These are phyloP conservation scores for Papiliotrema terrestris DNA, from an alignment of 1,284 basidiomycete species.

Conservation along the genomic window DNA sequence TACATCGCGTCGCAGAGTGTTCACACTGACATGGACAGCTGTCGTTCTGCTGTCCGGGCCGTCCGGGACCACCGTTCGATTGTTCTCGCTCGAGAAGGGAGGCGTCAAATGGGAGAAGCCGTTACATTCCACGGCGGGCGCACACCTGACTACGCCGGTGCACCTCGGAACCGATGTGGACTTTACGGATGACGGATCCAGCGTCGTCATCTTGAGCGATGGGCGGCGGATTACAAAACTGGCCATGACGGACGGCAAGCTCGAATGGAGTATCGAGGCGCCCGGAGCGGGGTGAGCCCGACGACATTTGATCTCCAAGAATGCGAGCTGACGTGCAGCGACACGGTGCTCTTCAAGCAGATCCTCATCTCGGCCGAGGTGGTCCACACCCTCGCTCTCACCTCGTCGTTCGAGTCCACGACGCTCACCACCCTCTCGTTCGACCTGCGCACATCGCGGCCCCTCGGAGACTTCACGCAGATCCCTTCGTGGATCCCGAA, in stretches of 20 bases:
- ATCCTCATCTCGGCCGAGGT: constrained; percentile 56
- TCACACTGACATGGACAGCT: constrained; percentile 48
- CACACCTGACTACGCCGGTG: constrained; percentile 52
- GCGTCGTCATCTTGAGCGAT: constrained; percentile 34
- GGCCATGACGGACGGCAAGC: constrained; percentile 21
- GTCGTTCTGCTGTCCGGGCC: constrained; percentile 72
- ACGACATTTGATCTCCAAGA: neutral
- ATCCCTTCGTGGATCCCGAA: constrained; percentile 59
- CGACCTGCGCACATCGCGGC: constrained; percentile 57
- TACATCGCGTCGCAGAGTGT: neutral
- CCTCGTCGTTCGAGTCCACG: constrained; percentile 61
- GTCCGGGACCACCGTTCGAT: constrained; percentile 65
- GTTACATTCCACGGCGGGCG: constrained; percentile 55
- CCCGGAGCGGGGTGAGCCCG: constrained; percentile 25
- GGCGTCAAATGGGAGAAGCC: constrained; percentile 64
- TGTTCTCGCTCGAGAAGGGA: constrained; percentile 66
- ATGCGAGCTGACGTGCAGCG: constrained; percentile 49
- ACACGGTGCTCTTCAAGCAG: constrained; percentile 62
- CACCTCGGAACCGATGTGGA: constrained; percentile 52
- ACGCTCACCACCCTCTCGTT: constrained; percentile 64
- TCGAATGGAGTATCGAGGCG: constrained; percentile 39
- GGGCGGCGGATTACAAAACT: constrained; percentile 36
- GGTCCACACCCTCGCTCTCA: constrained; percentile 66
- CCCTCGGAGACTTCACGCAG: constrained; percentile 54
- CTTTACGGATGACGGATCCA: constrained; percentile 33